Percentiles rank a stretch among this genome's conserved stretches.
Conservation (phyloP, 1,284 basidiomycete species). For the Tremellales sp. region DNA sequence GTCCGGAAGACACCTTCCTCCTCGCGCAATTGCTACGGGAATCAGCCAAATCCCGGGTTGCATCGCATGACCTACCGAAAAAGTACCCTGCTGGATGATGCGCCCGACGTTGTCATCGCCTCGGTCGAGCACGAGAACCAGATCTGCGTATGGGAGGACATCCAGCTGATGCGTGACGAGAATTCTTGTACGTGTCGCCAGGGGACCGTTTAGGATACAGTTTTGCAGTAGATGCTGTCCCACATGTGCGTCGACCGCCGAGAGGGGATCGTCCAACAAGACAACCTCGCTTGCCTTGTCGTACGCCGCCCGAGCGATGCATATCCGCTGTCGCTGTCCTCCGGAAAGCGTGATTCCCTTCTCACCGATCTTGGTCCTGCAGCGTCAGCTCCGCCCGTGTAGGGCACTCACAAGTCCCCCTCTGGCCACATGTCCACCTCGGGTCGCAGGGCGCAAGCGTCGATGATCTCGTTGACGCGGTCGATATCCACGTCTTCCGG, state of each 20-base stretch:
- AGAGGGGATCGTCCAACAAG: constrained; percentile 49
- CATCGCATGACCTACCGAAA: constrained; percentile 27
- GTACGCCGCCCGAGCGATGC: constrained; percentile 73
- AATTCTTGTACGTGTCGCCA: constrained; percentile 61
- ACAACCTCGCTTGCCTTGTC: constrained; percentile 54
- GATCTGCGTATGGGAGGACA: constrained; percentile 55
- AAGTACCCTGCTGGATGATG: constrained; percentile 28
- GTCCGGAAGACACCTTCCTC: constrained; percentile 13
- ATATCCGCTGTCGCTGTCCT: constrained; percentile 63
- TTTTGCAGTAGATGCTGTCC: constrained; percentile 50
- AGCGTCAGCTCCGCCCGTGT: neutral
- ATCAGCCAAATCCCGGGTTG: neutral
- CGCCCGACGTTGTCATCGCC: constrained; percentile 17
- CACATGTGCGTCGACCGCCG: constrained; percentile 61
- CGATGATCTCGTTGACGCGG: constrained; percentile 22
- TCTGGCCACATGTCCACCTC: constrained; percentile 30
- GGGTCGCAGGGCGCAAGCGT: constrained; percentile 23
- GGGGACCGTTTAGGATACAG: constrained; percentile 59
- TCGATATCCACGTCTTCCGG: constrained; percentile 17
- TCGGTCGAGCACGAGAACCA: constrained; percentile 25
- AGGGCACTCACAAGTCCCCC: constrained; percentile 46
- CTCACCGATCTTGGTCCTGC: constrained; percentile 64
- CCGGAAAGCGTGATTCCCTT: constrained; percentile 50
- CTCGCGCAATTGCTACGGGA: constrained; percentile 1
- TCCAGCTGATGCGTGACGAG: constrained; percentile 67